Percentiles rank a stretch among this genome's conserved stretches.
Conservation (phyloP, 371 early-diverging fungal genomes). For the Mortierella sp. region DNA sequence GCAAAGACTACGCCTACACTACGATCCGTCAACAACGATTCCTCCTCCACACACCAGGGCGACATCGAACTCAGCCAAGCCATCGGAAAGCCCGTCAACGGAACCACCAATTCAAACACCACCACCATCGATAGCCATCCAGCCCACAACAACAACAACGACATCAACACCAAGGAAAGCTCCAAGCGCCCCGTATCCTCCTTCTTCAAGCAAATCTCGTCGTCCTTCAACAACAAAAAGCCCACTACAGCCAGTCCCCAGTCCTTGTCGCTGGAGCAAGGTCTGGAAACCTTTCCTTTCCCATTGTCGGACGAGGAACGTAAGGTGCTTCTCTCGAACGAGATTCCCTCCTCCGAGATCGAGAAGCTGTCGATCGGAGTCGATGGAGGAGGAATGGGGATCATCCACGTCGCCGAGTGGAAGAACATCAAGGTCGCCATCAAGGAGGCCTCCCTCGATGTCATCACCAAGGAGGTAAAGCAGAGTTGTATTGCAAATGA, state of each 20-base stretch:
- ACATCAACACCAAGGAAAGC: not conserved
- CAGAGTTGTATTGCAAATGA: not conserved
- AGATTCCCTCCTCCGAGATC: constrained; percentile 39
- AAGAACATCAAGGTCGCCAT: constrained; percentile 40
- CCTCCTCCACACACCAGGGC: not conserved
- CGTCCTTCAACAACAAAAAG: not conserved
- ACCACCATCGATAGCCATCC: too few species aligned
- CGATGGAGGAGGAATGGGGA: constrained; percentile 47
- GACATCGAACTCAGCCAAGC: constrained; percentile 1
- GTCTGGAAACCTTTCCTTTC: constrained; percentile 3
- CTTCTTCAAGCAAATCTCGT: not conserved
- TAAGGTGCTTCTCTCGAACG: constrained; percentile 31
- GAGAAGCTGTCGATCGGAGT: constrained; percentile 39
- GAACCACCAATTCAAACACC: not conserved
- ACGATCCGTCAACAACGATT: not conserved
- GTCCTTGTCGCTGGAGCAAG: constrained; percentile 24
- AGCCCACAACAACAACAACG: not conserved
- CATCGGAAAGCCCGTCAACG: not conserved
- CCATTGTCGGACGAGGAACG: constrained; percentile 28
- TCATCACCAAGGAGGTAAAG: constrained; percentile 40
- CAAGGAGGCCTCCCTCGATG: constrained; percentile 34
- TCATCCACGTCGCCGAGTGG: constrained; percentile 47
- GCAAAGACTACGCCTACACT: not conserved
- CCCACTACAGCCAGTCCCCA: not conserved
- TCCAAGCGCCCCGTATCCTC: not conserved